These are phyloP conservation scores for Gonapodya sp. DNA, from an alignment of 192 early-diverging fungal genomes.

Conservation along the genomic window DNA sequence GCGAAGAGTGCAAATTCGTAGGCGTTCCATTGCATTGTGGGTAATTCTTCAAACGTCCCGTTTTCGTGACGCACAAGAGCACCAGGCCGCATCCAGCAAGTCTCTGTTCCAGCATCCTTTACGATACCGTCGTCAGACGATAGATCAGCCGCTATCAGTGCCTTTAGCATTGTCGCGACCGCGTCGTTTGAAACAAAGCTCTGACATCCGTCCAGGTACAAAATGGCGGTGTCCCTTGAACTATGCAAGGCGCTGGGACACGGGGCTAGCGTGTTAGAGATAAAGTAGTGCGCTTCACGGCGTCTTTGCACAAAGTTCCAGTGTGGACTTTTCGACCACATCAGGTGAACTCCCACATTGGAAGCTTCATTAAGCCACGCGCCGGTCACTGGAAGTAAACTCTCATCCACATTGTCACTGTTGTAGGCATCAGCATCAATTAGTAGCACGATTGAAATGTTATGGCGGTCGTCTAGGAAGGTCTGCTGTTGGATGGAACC, in stretches of 20 bases:
- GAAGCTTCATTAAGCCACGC: no score
- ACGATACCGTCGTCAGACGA: background rate
- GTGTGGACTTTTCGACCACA: no score
- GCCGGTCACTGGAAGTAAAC: no score
- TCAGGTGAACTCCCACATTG: no score
- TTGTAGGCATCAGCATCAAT: no score
- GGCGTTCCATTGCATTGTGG: background rate
- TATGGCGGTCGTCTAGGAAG: no score
- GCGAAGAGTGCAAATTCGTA: background rate
- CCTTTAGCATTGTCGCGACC: background rate
- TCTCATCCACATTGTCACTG: no score
- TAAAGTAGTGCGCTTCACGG: background rate
- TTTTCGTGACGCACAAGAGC: background rate
- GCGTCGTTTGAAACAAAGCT: background rate
- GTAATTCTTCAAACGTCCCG: background rate
- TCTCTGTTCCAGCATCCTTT: background rate
- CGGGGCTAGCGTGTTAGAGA: no score
- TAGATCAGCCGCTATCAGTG: background rate
- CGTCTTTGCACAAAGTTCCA: background rate
- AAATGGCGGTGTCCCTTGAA: background rate
- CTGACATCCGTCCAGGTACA: background rate
- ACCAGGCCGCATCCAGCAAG: background rate
- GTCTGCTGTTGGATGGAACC: no score
- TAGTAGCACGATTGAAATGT: no score
- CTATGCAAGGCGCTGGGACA: no score